Base-by-base conservation (phyloP, 2,329 filamentous ascomycete species). In the Akanthomyces lecanii region DNA sequence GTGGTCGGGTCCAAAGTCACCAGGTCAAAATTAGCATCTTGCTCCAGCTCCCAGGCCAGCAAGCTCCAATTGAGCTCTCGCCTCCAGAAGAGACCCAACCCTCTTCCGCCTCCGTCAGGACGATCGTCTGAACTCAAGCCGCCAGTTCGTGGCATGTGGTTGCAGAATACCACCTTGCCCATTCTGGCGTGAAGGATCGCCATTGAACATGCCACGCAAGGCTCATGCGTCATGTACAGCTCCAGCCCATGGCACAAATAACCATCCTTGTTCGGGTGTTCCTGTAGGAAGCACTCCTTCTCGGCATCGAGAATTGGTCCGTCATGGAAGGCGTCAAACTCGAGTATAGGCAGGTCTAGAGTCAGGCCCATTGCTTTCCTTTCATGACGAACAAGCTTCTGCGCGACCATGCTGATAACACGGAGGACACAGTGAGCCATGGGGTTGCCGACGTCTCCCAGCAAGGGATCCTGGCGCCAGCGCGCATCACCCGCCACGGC, bases 151-250 rank as follows among this genome's bases (percentile, higher is more conserved):
- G 85, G 83, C 89, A 96, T 95, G 62, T 90, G 85, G 66, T 87
- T 82, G 66, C 85, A 86, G 76, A 97, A 96, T 45, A 96, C 83
- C 58, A 93, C 90, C 60, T 89, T 88, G 51, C 91, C 88, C 82
- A 99, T 97, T 57, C 95, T 86, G 10, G 94, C 97, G 73, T 98
- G 93, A 25, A 98, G 82, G 69, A 98, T 89, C 1, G 91, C 95
- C 95, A 98, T 98, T 42, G 90, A 92, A 77, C 95, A 99, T 85
- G 96, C 96, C 65, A 96, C 85, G 73, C 95, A 99, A 5, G 95
- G 95, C 77, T 99, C 95, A 72, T 98, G 93, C 2, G 93, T 97
- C 65, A 96, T 82, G 77, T 97, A 98, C 63, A 99, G 85, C 75
- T 98, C 94, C 36, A 99, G 83, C 61, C 92, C 91, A 68, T 96